Evolutionary conservation across 345 rosid genomes (phyloP), one percentile per base, ranked within the genome.

Genomic region (Iberis pinnata): DNA sequence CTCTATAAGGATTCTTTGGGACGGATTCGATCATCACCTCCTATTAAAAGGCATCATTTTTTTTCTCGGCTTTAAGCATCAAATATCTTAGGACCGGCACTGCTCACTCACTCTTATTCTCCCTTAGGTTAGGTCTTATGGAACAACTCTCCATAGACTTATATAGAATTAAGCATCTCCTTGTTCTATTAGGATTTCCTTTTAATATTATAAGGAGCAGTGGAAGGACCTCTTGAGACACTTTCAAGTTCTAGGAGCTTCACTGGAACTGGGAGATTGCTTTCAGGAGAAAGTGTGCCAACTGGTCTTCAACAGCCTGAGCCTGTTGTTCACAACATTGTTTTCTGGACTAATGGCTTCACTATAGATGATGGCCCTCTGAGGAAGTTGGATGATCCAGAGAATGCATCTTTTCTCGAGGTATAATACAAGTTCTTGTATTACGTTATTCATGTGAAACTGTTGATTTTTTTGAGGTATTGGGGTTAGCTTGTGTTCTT

Each of bases 341-440:
- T 83, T 61, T 92, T 92, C 75, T 88, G 97, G 98, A 65, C 75
- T 27, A 81, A 88, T 73, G 98, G 98, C 32, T 92, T 92, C 76
- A 83, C 97, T 37, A 88, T 92, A 12, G 76, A 88, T 58, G 95
- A 80, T 70, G 98, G 98, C 9, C 97, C 97, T 31, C 47, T 88
- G 62, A 81, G 98, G 78, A 81, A 77, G 68, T 29, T 92, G 80
- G 94, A 83, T 62, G 97, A 85, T 81, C 98, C 98, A 25, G 97
- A 88, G 61, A 92, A 88, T 70, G 95, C 93, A 38, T 38, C 94
- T 53, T 92, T 92, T 75, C 70, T 92, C 20, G 98, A 92, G 97
- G 97, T 92, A n/a, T n/a, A n/a, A n/a, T n/a, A n/a, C n/a, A n/a
- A 72, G 14, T 35, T 12, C 11, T 31, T 17, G 11, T 19, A 12